Evolutionary conservation across 2,329 filamentous ascomycete species (phyloP).

Genomic region (Penicillium hordei): DNA sequence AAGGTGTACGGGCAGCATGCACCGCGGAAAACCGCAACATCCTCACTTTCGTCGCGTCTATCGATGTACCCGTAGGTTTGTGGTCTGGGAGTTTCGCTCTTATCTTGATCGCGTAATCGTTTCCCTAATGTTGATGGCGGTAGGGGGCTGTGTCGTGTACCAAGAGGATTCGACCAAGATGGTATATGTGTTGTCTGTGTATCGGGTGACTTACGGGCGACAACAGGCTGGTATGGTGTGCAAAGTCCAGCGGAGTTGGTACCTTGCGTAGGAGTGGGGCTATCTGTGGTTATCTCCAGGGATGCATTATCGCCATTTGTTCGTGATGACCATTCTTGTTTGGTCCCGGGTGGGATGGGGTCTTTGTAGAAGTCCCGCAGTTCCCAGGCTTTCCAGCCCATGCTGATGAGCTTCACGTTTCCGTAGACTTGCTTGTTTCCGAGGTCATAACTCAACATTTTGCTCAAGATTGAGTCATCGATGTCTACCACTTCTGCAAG

Average conservation of each 20-base stretch:
- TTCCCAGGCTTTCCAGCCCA: conserved; percentile 43
- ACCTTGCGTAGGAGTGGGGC: neutral
- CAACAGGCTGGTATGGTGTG: neutral
- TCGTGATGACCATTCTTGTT: conserved; percentile 16
- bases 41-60: neutral
- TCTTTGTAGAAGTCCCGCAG: conserved; percentile 39
- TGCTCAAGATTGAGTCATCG: conserved; percentile 36
- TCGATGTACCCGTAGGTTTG: neutral
- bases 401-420: conserved; percentile 37
- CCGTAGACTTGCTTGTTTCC: conserved; percentile 35
- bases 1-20: conserved; percentile 14
- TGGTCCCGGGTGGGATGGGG: conserved; percentile 16
- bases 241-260: neutral
- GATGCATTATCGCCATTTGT: conserved; percentile 9
- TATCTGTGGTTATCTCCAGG: neutral
- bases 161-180: neutral
- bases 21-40: no score
- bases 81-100: neutral
- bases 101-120: conserved; percentile 22
- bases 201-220: neutral
- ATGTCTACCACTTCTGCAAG: conserved; percentile 39
- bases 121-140: conserved; percentile 30
- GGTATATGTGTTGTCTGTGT: neutral
- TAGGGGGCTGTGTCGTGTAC: neutral
- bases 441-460: conserved; percentile 33